Evolutionary conservation across 1,284 basidiomycete genomes (phyloP), one percentile per base, ranked within the genome.

Genomic region (Chalciporus sp.): DNA sequence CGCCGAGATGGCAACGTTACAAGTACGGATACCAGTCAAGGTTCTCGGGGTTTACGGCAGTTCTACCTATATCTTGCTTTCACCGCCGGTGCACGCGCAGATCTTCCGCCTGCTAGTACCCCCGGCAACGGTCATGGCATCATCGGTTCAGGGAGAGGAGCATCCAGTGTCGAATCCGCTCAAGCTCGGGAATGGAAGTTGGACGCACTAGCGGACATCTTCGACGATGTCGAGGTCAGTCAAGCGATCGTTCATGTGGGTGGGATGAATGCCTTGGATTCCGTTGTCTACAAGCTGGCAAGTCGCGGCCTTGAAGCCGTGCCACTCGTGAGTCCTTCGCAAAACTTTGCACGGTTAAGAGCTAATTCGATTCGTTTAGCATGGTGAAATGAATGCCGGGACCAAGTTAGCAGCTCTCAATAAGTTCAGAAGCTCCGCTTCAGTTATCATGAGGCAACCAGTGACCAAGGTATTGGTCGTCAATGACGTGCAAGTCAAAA

Each of bases 121-220:
- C 72, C 80, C 29, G 80, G 78, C 27, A 78, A 80, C 43, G 92
- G 94, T 5, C 80, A 92, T 29, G 94, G 94, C 10, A 95, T 94
- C 47, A 94, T 95, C 60, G 94, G 94, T 17, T 94, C 92, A 23
- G 93, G 94, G 12, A 79, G 94, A 49, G 83, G 87, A 40, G 81
- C 85, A 4, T 83, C 85, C 11, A 91, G 78, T 70, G 88, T 92
- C 12, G 94, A 95, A 73, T 93, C 86, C 43, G 84, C 85, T 12
- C 90, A 94, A 69, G 94, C 94, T 35, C 84, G 93, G 58, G 95
- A 98, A 73, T 98, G 95, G 92, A 99, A 99, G 74, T 78, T 99
- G 49, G 95, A 99, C 66, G 95, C 94, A 16, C 80, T 99, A 33
- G 87, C 91, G 23, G 96, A 98, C 71, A 78, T 98, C 57, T 88